Percentiles rank a stretch among this genome's conserved stretches.
phyloP scores from a whole-genome alignment of 1,284 basidiomycete genomes.

The Leccinum cinnamomeum region DNA sequence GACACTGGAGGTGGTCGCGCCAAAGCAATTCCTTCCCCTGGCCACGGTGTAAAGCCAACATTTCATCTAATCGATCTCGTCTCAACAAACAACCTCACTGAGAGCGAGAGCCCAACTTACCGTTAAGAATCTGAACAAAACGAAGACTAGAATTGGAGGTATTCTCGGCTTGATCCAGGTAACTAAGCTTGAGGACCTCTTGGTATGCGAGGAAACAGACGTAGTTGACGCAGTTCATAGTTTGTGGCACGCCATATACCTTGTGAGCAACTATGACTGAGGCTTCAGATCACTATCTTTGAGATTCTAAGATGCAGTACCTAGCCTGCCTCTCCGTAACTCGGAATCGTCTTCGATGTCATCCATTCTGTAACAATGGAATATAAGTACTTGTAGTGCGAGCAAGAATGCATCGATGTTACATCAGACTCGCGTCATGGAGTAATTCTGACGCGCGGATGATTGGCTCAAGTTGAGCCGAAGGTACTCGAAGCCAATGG shows the following conservation, averaged over 20 bases:
- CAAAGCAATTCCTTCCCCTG: constrained; percentile 82
- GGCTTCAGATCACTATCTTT: not conserved
- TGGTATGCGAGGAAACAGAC: constrained; percentile 91
- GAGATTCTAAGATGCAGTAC: constrained; percentile 36
- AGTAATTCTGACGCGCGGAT: constrained; percentile 84
- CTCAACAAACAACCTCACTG: not conserved
- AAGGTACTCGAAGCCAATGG: constrained; percentile 84
- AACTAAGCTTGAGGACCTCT: constrained; percentile 53
- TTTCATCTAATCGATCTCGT: constrained; percentile 51
- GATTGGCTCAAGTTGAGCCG: constrained; percentile 71
- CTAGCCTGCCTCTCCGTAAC: constrained; percentile 69
- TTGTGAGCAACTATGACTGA: constrained; percentile 64
- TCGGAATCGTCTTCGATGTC: constrained; percentile 84
- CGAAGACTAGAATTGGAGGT: constrained; percentile 28
- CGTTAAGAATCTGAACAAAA: constrained; percentile 72
- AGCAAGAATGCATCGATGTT: not conserved
- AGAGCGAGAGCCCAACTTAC: constrained; percentile 26
- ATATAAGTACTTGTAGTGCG: not conserved
- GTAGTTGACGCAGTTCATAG: constrained; percentile 84
- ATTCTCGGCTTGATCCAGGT: constrained; percentile 7
- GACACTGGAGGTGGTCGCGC: constrained; percentile 76
- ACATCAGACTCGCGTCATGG: constrained; percentile 82
- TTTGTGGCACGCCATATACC: constrained; percentile 80
- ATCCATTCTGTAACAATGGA: constrained; percentile 57
- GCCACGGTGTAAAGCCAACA: constrained; percentile 77